These are phyloP conservation scores for Alternaria hordeiaustralica DNA, from an alignment of 2,329 filamentous ascomycete genomes.

Conservation along the genomic window DNA sequence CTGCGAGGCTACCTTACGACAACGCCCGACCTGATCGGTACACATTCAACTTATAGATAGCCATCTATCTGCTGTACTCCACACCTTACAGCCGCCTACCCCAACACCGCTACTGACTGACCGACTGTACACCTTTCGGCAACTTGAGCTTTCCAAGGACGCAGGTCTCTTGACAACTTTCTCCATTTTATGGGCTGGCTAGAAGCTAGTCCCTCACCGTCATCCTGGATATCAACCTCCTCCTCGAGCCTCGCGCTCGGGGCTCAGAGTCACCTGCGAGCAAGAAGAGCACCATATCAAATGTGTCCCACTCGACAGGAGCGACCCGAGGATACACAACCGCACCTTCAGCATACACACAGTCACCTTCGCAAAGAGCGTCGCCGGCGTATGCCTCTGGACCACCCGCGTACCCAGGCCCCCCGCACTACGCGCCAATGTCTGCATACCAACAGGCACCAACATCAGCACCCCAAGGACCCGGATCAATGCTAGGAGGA, in stretches of 20 bases:
- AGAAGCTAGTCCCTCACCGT: slow-evolving; percentile 58
- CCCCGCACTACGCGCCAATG: slow-evolving; percentile 38
- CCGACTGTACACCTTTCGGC: slow-evolving; percentile 1
- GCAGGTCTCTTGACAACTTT: slow-evolving; percentile 21
- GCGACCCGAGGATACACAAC: slow-evolving; percentile 49
- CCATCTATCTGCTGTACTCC: slow-evolving; percentile 1
- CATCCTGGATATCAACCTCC: slow-evolving; percentile 94
- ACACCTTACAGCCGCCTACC: background rate
- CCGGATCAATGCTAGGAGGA: slow-evolving; percentile 44
- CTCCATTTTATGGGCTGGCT: slow-evolving; percentile 51
- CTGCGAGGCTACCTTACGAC: slow-evolving; percentile 21
- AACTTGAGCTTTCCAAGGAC: slow-evolving; percentile 17
- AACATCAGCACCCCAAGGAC: slow-evolving; percentile 31
- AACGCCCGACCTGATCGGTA: slow-evolving; percentile 26
- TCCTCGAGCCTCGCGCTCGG: slow-evolving; percentile 76
- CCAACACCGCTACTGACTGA: slow-evolving; percentile 14
- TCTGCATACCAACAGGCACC: slow-evolving; percentile 37
- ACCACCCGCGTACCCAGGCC: slow-evolving; percentile 39
- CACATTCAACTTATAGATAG: slow-evolving; percentile 12
- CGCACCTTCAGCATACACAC: slow-evolving; percentile 46
- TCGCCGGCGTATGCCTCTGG: slow-evolving; percentile 41
- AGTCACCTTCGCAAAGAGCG: slow-evolving; percentile 42
- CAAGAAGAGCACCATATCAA: slow-evolving; percentile 52
- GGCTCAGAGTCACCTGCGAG: slow-evolving; percentile 71
- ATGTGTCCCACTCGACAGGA: slow-evolving; percentile 49